A percentile compares a stretch with the other conserved stretches of the same genome.
Conservation (phyloP, 2,329 filamentous ascomycete genomes). For the Paecilomyces niveus region DNA sequence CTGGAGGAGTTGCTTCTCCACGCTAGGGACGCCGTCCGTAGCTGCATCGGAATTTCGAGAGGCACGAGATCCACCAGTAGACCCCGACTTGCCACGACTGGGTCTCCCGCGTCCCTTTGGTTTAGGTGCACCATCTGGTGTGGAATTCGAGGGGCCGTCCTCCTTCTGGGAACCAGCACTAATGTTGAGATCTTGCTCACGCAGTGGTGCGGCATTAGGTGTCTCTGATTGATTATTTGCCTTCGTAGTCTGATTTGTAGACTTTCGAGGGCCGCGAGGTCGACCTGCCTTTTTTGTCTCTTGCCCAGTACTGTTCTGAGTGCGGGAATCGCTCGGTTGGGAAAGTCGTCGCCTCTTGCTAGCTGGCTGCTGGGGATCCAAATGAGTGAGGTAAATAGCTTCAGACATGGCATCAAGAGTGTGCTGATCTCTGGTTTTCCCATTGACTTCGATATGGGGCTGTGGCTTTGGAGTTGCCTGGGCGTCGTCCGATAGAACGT, state of each 20-base stretch:
- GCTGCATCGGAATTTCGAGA: background rate
- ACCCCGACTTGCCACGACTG: background rate
- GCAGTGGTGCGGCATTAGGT: constrained; percentile 7
- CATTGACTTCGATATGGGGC: constrained; percentile 10
- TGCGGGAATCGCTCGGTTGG: constrained; percentile 5
- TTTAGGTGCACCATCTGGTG: constrained; percentile 5
- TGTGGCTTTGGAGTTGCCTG: background rate
- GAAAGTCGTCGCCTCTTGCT: constrained; percentile 25
- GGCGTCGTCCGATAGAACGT: background rate
- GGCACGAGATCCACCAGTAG: background rate
- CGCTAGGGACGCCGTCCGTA: background rate
- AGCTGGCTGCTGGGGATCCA: constrained; percentile 12
- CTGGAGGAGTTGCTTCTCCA: background rate
- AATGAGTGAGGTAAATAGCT: background rate
- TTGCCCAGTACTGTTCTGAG: constrained; percentile 1
- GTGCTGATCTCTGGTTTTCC: background rate
- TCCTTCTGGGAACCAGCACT: constrained; percentile 8
- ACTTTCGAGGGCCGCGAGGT: constrained; percentile 6
- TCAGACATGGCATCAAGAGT: background rate
- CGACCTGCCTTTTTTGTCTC: constrained; percentile 17
- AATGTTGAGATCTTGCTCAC: constrained; percentile 14
- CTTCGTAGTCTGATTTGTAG: background rate
- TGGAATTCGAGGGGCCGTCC: constrained; percentile 3
- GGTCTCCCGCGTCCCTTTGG: background rate
- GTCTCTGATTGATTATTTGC: constrained; percentile 3